Evolutionary conservation across 2,329 filamentous ascomycete genomes (phyloP).

Genomic region (Sporothrix schenckii): DNA sequence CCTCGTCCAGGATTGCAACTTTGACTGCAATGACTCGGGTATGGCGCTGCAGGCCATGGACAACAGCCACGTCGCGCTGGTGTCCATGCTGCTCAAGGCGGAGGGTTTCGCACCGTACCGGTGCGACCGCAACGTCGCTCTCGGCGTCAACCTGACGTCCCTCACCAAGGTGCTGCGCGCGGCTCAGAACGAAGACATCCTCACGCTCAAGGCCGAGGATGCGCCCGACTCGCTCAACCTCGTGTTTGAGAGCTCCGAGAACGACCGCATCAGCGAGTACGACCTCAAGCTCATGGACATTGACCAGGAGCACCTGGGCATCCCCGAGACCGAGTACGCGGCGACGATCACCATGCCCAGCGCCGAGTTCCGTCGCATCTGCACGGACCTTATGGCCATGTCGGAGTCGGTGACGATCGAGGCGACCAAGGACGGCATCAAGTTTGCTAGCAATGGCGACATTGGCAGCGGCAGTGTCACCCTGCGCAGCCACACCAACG

Average conservation of each 20-base stretch:
- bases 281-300: slow-evolving; percentile 99
- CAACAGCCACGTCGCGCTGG: slow-evolving; percentile 98
- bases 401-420: slow-evolving; percentile 97
- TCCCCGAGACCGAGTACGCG: slow-evolving; percentile 98
- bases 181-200: slow-evolving; percentile 88
- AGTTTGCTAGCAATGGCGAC: slow-evolving; percentile 90
- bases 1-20: slow-evolving; percentile 99
- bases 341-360: slow-evolving; percentile 88
- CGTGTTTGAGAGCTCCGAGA: slow-evolving; percentile 86
- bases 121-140: slow-evolving; percentile 97
- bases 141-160: slow-evolving; percentile 94
- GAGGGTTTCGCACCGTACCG: slow-evolving; percentile 94
- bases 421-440: slow-evolving; percentile 94
- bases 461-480: slow-evolving; percentile 95
- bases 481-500: slow-evolving; percentile 81
- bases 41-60: slow-evolving; percentile 99
- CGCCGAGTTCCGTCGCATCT: slow-evolving; percentile 90
- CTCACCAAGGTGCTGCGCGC: slow-evolving; percentile 96
- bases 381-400: slow-evolving; percentile 84
- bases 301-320: slow-evolving; percentile 98
- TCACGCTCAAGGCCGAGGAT: slow-evolving; percentile 97
- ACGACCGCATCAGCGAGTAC: slow-evolving; percentile 95
- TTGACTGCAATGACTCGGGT: slow-evolving; percentile 99
- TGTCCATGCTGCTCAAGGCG: slow-evolving; percentile 97
- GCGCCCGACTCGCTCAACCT: slow-evolving; percentile 94